Evolutionary conservation across 2,329 filamentous ascomycete genomes (phyloP).

Genomic region (Paramyrothecium roridum): DNA sequence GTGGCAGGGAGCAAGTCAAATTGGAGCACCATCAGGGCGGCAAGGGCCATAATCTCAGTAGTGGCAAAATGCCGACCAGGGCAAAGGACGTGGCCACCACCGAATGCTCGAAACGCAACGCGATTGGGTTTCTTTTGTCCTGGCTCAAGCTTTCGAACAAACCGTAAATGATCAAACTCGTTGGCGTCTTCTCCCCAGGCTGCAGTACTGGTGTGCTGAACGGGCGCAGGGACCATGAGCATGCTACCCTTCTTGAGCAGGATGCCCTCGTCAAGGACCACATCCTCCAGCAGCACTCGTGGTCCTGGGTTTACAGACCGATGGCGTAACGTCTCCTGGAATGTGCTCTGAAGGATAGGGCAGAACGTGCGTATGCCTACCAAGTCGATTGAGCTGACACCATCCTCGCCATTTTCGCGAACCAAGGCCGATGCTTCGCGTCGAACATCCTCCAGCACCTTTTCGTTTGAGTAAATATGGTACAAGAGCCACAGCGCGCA

Average conservation of each 20-base stretch:
- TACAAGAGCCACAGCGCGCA: neutral
- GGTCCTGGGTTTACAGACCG: neutral
- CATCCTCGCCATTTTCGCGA: neutral
- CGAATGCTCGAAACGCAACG: conserved; percentile 2
- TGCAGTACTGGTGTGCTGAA: neutral
- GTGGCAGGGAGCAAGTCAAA: conserved; percentile 1
- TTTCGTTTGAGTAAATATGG: neutral
- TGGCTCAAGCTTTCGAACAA: neutral
- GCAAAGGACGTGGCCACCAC: conserved; percentile 3
- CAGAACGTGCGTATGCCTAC: neutral
- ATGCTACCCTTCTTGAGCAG: neutral
- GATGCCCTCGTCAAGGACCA: neutral
- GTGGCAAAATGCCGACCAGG: conserved; percentile 6
- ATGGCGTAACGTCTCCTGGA: neutral
- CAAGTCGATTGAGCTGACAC: neutral
- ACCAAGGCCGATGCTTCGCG: neutral
- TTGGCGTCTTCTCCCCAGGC: neutral
- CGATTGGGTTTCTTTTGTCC: too few relatives aligned
- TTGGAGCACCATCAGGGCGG: conserved; percentile 2
- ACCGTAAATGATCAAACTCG: neutral
- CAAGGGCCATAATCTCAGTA: conserved; percentile 2
- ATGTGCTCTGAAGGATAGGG: neutral
- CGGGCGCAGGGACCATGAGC: neutral
- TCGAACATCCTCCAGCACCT: neutral
- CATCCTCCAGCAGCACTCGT: neutral